Conservation (phyloP, 208 protist species). For the Kentomonas sorsogonicus region DNA sequence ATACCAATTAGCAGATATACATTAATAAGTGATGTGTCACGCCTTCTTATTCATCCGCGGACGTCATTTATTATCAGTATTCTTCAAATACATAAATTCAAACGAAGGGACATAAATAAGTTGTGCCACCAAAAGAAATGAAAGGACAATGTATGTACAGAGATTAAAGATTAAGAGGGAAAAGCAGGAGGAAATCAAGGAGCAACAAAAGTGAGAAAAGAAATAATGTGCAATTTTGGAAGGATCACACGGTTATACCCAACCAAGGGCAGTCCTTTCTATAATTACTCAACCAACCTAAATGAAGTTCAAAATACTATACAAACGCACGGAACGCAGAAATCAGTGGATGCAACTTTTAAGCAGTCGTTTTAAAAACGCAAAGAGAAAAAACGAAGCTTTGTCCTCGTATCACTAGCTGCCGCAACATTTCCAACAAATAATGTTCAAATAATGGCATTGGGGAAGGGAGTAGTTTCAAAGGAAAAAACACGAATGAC, state of each 20-base stretch:
- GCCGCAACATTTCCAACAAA: not conserved
- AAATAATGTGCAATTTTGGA: not conserved
- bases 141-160: not conserved
- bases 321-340: too few species aligned
- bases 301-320: too few species aligned
- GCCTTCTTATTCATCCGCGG: too few species aligned
- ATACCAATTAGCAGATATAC: too few species aligned
- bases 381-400: constrained; percentile 1
- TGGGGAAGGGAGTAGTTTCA: not conserved
- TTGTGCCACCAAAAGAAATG: too few species aligned
- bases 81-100: too few species aligned
- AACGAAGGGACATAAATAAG: too few species aligned
- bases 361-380: not conserved
- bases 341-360: not conserved
- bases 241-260: not conserved
- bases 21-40: too few species aligned
- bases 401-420: not conserved
- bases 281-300: not conserved
- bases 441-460: not conserved
- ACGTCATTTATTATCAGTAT: too few species aligned
- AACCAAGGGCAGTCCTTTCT: not conserved
- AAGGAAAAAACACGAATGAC: not conserved
- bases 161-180: too few species aligned
- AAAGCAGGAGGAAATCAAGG: not conserved
- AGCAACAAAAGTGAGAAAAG: not conserved